Percentiles rank a stretch among this genome's conserved stretches.
Conservation (phyloP, 768 basidiomycete species). For the Lentinula detonsa region DNA sequence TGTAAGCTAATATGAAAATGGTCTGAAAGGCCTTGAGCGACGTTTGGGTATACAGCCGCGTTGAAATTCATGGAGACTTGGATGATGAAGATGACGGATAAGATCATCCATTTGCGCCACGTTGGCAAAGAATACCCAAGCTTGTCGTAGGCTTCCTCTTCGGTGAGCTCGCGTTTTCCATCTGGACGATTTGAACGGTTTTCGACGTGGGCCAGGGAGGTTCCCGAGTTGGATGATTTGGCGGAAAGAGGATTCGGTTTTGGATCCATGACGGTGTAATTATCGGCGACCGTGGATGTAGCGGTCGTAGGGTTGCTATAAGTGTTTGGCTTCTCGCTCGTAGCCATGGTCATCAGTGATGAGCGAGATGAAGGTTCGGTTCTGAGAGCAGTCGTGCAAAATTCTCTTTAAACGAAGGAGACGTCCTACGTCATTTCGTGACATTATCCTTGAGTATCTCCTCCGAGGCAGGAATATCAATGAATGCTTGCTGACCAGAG, state of each 20-base stretch:
- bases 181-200: not conserved
- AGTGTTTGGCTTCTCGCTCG: not conserved
- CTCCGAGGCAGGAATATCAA: not conserved
- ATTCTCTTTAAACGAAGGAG: not conserved
- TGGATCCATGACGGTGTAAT: not conserved
- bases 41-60: conserved; percentile 9
- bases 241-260: not conserved
- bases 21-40: not conserved
- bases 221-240: not conserved
- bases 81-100: conserved; percentile 7
- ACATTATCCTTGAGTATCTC: not conserved
- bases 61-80: conserved; percentile 11
- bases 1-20: conserved; percentile 5
- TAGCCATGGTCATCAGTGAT: not conserved
- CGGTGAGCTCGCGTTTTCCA: not conserved
- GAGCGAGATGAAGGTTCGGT: not conserved
- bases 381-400: not conserved
- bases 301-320: not conserved
- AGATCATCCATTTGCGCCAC: conserved; percentile 8
- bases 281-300: not conserved
- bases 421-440: not conserved
- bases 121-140: conserved; percentile 8
- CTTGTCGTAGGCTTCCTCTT: not conserved
- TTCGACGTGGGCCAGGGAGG: not conserved
- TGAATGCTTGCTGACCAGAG: not conserved